Conservation (phyloP, 2,329 filamentous ascomycete species). For the Fusarium humuli region DNA sequence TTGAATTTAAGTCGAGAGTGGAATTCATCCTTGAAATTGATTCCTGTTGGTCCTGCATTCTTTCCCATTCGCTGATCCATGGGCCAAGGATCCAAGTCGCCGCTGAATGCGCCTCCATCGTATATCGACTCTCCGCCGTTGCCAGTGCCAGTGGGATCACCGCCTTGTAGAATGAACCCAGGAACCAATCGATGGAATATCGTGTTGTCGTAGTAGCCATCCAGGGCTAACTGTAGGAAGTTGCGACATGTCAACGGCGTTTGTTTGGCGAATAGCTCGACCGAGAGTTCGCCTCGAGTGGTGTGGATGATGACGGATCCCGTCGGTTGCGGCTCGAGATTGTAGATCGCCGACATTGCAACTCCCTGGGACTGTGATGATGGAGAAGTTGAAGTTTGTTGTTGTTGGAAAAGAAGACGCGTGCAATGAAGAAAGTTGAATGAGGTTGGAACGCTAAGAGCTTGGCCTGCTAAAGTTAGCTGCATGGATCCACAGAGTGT, state of each 20-base stretch:
- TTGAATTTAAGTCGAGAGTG: slow-evolving; percentile 95
- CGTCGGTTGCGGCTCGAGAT: slow-evolving; percentile 93
- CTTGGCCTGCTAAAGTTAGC: slow-evolving; percentile 11
- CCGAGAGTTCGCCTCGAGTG: slow-evolving; percentile 85
- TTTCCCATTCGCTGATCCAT: slow-evolving; percentile 73
- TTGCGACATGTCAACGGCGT: slow-evolving; percentile 91
- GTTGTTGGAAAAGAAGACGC: slow-evolving; percentile 11
- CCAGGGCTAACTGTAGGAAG: slow-evolving; percentile 93
- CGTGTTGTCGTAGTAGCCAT: slow-evolving; percentile 94
- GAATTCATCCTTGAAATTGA: slow-evolving; percentile 84
- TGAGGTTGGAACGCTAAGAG: slow-evolving; percentile 20
- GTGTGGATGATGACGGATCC: slow-evolving; percentile 93
- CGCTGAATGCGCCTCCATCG: slow-evolving; percentile 81
- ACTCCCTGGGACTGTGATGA: neutral
- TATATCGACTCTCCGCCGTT: slow-evolving; percentile 93
- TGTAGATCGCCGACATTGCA: slow-evolving; percentile 88
- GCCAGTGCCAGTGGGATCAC: slow-evolving; percentile 92
- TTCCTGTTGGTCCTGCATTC: slow-evolving; percentile 69
- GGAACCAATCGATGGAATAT: slow-evolving; percentile 94
- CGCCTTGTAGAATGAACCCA: slow-evolving; percentile 93
- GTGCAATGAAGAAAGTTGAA: slow-evolving; percentile 10
- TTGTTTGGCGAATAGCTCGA: slow-evolving; percentile 96
- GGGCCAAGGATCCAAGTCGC: slow-evolving; percentile 77
- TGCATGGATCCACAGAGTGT: slow-evolving; percentile 16
- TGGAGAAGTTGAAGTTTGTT: neutral